These are phyloP conservation scores for Aspergillus hortae DNA, from an alignment of 2,329 filamentous ascomycete species.

Conservation along the genomic window DNA sequence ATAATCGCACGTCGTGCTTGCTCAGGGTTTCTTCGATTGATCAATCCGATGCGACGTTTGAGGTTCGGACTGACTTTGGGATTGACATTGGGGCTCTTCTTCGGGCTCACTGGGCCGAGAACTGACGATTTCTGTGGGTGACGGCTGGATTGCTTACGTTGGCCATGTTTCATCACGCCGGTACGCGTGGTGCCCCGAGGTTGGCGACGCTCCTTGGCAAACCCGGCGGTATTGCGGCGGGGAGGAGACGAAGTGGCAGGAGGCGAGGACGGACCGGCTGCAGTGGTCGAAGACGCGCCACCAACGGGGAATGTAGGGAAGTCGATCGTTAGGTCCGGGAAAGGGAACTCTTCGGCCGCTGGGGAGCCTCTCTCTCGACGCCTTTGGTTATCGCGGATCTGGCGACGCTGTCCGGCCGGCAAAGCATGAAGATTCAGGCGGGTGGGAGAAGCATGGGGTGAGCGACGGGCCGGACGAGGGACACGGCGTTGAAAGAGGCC, in stretches of 20 bases:
- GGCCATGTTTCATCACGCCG: too few species aligned
- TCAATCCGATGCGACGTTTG: constrained; percentile 3
- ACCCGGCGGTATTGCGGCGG: too few species aligned
- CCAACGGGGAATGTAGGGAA: constrained; percentile 5
- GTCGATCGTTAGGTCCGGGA: constrained; percentile 13
- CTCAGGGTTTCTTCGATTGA: constrained; percentile 1
- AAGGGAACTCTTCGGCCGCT: constrained; percentile 11
- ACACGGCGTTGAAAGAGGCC: neutral
- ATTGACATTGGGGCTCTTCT: neutral
- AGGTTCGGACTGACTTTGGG: constrained; percentile 6
- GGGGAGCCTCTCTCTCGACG: constrained; percentile 12
- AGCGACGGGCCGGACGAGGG: neutral
- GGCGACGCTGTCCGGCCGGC: constrained; percentile 13
- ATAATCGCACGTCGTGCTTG: neutral
- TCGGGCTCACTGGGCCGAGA: neutral
- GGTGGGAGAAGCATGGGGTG: neutral
- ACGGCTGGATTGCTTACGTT: too few species aligned
- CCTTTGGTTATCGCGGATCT: constrained; percentile 10
- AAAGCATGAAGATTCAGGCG: constrained; percentile 13
- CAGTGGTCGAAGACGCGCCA: neutral
- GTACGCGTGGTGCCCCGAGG: too few species aligned
- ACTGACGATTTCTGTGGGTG: neutral
- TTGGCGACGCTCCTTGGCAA: too few species aligned
- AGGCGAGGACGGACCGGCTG: neutral
- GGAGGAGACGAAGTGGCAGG: too few species aligned